These are phyloP conservation scores for Brasenia schreberi DNA, from an alignment of 164 flowering plant genomes.

Conservation along the genomic window DNA sequence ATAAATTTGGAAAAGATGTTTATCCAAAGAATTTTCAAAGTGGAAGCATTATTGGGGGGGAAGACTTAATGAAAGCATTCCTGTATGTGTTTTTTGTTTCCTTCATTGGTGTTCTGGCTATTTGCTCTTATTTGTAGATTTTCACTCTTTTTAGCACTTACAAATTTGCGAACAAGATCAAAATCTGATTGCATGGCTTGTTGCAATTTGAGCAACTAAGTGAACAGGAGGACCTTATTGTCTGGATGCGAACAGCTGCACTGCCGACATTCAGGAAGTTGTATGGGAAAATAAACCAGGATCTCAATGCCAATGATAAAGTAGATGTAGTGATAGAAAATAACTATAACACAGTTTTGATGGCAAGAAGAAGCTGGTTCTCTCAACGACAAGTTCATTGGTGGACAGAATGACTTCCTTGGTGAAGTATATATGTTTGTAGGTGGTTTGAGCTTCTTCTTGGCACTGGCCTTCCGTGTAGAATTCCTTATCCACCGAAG, in stretches of 20 bases:
- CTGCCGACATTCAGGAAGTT: conserved; percentile 1
- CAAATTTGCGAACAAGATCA: neutral
- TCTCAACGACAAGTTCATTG: conserved; percentile 11
- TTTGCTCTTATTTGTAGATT: neutral
- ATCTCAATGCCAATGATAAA: neutral
- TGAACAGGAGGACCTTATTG: neutral
- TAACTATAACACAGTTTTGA: conserved; percentile 3
- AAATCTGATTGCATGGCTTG: neutral
- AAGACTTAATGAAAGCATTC: neutral
- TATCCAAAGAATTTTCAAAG: conserved; percentile 3
- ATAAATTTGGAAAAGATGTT: conserved; percentile 29
- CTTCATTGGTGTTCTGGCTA: too few species aligned
- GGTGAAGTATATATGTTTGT: neutral
- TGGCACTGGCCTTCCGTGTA: neutral
- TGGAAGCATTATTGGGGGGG: neutral
- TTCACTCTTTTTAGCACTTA: neutral
- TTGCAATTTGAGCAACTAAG: conserved; percentile 13
- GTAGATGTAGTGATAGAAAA: neutral
- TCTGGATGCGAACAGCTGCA: neutral
- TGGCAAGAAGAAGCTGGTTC: conserved; percentile 8
- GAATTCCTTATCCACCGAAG: neutral
- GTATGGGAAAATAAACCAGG: neutral
- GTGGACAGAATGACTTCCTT: neutral
- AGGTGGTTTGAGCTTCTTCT: conserved; percentile 1
- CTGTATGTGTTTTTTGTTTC: neutral